phyloP scores from a whole-genome alignment of 192 early-diverging fungal species.

The Coemansia sp. region DNA sequence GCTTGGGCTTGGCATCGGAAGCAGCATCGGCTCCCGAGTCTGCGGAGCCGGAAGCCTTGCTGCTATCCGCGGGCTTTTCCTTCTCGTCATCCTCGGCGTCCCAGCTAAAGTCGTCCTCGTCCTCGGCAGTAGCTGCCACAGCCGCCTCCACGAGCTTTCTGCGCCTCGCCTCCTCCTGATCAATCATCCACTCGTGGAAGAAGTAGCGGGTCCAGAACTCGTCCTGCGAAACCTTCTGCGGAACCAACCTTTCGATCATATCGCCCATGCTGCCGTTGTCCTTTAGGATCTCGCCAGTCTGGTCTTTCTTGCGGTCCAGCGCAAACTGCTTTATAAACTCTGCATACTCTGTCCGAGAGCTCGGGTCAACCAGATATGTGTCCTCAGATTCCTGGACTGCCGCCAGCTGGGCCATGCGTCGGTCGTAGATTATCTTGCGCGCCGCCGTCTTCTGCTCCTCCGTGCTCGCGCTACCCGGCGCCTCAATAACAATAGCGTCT shows the following conservation, averaged over 20 bases:
- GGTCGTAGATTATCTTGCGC: constrained; percentile 47
- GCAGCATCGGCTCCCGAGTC: background rate
- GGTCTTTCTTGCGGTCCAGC: constrained; percentile 7
- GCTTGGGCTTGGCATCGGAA: background rate
- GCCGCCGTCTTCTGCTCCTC: constrained; percentile 37
- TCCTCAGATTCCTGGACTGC: constrained; percentile 27
- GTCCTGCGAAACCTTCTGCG: constrained; percentile 13
- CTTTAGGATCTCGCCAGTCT: constrained; percentile 8
- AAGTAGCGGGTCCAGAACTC: constrained; percentile 51
- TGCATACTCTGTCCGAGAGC: constrained; percentile 6
- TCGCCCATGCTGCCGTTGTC: constrained; percentile 17
- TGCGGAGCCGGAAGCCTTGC: background rate
- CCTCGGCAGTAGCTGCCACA: constrained; percentile 36
- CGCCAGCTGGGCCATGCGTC: constrained; percentile 45
- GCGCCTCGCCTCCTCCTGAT: constrained; percentile 41
- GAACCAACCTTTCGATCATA: constrained; percentile 27
- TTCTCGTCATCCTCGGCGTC: constrained; percentile 32
- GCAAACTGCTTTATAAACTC: constrained; percentile 19
- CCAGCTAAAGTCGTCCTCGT: constrained; percentile 52
- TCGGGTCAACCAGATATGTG: constrained; percentile 39
- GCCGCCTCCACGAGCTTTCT: constrained; percentile 51
- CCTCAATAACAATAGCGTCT: constrained; percentile 51
- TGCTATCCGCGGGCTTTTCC: background rate
- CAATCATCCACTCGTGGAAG: constrained; percentile 39
- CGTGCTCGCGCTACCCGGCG: constrained; percentile 31